phyloP scores from a whole-genome alignment of 768 basidiomycete genomes.

The Suillus lakei region DNA sequence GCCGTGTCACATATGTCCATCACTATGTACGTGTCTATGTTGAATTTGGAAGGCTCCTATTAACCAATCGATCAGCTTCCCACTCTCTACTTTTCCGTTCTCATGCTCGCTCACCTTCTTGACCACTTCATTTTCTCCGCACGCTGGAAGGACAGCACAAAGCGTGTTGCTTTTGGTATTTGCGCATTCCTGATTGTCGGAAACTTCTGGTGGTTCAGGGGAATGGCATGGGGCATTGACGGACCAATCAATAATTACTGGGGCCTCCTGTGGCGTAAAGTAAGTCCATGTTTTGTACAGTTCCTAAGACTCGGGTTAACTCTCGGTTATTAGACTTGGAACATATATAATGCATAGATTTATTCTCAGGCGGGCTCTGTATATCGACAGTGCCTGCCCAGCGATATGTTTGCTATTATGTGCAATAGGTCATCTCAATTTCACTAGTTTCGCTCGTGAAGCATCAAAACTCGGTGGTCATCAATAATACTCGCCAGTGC shows the following conservation, averaged over 20 bases:
- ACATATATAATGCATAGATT: slow-evolving; percentile 33
- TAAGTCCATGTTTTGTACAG: slow-evolving; percentile 29
- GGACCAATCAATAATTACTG: slow-evolving; percentile 82
- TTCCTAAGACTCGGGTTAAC: slow-evolving; percentile 13
- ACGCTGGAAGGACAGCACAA: slow-evolving; percentile 63
- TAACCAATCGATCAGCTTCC: slow-evolving; percentile 65
- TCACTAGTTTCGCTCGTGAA: not conserved
- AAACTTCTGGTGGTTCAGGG: slow-evolving; percentile 97
- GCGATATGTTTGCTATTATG: slow-evolving; percentile 2
- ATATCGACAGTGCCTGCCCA: not conserved
- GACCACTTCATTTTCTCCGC: slow-evolving; percentile 94
- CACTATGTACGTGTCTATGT: slow-evolving; percentile 74
- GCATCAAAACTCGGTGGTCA: not conserved
- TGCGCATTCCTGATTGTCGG: slow-evolving; percentile 61
- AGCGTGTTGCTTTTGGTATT: slow-evolving; percentile 72
- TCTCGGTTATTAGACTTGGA: slow-evolving; percentile 28
- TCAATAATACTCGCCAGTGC: not conserved
- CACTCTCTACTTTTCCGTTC: slow-evolving; percentile 94
- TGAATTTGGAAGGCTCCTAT: not conserved
- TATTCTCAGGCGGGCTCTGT: not conserved
- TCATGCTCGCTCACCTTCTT: slow-evolving; percentile 88
- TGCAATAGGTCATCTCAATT: not conserved
- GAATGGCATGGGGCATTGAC: slow-evolving; percentile 88
- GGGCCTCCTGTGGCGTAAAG: slow-evolving; percentile 81
- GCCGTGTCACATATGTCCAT: slow-evolving; percentile 93